Base-by-base conservation (phyloP, 352 stramenopile species). In the Pythium aristosporum region DNA sequence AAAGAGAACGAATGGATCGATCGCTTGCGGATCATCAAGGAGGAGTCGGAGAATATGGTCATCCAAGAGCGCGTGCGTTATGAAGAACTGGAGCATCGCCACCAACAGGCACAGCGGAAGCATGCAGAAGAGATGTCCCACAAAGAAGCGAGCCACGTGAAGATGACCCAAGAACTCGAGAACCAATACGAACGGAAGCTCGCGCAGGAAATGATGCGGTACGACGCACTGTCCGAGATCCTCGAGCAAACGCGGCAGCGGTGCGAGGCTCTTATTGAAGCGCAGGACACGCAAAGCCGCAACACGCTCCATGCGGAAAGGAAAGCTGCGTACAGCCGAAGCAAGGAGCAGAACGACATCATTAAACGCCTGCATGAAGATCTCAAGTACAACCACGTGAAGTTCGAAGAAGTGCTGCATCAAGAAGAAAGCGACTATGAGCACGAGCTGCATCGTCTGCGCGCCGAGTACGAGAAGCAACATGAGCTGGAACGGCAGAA, bases 141-240 rank as follows among this genome's bases (percentile, higher is more conserved):
- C 21, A 77, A 87, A 30, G 86, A 92, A 50, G 80, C 74, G 0
- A 88, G 80, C 44, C 85, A 96, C 39, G 82, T 90, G 9, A 93
- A 90, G 44, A 87, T 94, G 68, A 88, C 79, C 0, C 80, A 96
- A 63, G 90, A 98, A 48, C 76, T 97, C 5, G 90, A 97, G 63
- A 98, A 97, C 54, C 84, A 97, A 62, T 98, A 97, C 65, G 91
- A 98, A 59, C 82, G 91, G 21, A 95, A 96, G 43, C 67, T 98
- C 0, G 90, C 92, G 9, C 76, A 97, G 46, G 91, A 98, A 60
- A 76, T 97, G 21, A 69, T 83, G 51, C 72, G 91, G 18, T 98
- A 96, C 57, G 91, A 98, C 44, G 75, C 81, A 6, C 67, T 97
- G 0, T 92, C 86, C 0, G 91, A 97, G 71, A 90, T 79, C 6